Conservation (phyloP, 75 land plant species). For the Selaginella tamariscina region DNA sequence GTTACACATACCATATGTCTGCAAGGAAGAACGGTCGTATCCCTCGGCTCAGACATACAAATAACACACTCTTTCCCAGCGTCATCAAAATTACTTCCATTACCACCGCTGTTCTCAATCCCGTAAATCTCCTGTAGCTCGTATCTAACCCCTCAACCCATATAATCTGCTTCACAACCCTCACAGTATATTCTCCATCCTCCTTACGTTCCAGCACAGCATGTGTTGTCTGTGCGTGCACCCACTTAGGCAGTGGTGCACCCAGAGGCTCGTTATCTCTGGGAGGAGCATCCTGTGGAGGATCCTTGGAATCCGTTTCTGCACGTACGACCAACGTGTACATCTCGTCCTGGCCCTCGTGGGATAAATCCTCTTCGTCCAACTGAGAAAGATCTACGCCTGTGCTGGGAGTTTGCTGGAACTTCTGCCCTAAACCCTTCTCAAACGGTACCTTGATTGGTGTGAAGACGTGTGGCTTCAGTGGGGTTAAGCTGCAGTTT, state of each 20-base stretch:
- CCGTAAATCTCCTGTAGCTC: constrained; percentile 76
- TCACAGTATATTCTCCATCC: constrained; percentile 29
- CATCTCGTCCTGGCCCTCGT: constrained; percentile 42
- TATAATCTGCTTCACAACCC: constrained; percentile 53
- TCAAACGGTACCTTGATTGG: constrained; percentile 59
- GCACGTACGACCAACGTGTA: constrained; percentile 69
- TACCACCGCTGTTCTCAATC: constrained; percentile 30
- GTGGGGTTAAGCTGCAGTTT: constrained; percentile 37
- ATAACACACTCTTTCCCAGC: constrained; percentile 71
- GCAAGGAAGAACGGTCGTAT: constrained; percentile 65
- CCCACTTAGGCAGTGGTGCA: constrained; percentile 11
- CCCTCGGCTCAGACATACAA: constrained; percentile 65
- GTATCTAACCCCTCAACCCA: constrained; percentile 63
- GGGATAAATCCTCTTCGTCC: constrained; percentile 47
- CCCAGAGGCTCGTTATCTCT: constrained; percentile 7
- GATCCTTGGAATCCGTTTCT: constrained; percentile 19
- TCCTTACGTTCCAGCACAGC: constrained; percentile 45
- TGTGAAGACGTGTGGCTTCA: constrained; percentile 35
- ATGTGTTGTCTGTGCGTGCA: constrained; percentile 45
- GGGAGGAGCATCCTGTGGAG: constrained; percentile 4
- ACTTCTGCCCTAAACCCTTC: constrained; percentile 65
- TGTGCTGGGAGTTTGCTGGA: constrained; percentile 61
- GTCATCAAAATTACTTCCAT: constrained; percentile 31
- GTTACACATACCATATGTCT: constrained; percentile 53
- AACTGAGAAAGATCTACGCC: constrained; percentile 67